phyloP scores from a whole-genome alignment of 768 basidiomycete genomes.

The Collybia mongolica region DNA sequence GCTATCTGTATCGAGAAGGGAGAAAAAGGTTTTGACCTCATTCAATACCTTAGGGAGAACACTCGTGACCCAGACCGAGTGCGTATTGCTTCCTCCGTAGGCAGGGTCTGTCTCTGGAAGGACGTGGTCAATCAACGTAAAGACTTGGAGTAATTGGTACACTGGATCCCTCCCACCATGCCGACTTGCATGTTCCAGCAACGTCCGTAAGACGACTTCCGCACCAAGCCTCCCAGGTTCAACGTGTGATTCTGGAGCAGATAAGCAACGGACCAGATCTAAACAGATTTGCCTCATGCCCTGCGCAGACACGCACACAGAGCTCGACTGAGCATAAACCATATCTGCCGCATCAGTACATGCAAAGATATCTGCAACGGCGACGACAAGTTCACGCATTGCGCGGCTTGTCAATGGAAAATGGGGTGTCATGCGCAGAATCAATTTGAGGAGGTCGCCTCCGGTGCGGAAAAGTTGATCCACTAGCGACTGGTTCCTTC shows the following conservation, averaged over 20 bases:
- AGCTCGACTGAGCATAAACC: slow-evolving; percentile 35
- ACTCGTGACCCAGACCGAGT: slow-evolving; percentile 45
- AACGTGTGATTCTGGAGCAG: slow-evolving; percentile 24
- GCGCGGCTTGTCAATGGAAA: slow-evolving; percentile 53
- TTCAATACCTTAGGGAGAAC: slow-evolving; percentile 58
- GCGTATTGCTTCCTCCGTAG: slow-evolving; percentile 26
- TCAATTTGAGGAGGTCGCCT: slow-evolving; percentile 52
- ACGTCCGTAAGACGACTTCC: slow-evolving; percentile 51
- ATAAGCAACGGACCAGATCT: slow-evolving; percentile 43
- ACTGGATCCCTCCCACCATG: slow-evolving; percentile 51
- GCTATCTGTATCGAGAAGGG: slow-evolving; percentile 52
- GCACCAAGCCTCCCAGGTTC: slow-evolving; percentile 39
- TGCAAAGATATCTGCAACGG: slow-evolving; percentile 53
- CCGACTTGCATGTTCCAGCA: slow-evolving; percentile 49
- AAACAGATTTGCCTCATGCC: slow-evolving; percentile 50
- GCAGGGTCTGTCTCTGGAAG: slow-evolving; percentile 37
- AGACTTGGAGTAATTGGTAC: slow-evolving; percentile 53
- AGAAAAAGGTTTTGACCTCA: slow-evolving; percentile 57
- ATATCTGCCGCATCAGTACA: slow-evolving; percentile 48
- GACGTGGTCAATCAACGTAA: slow-evolving; percentile 54
- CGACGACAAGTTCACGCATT: slow-evolving; percentile 39
- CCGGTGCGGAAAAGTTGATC: slow-evolving; percentile 56
- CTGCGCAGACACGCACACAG: slow-evolving; percentile 40
- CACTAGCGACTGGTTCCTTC: slow-evolving; percentile 40
- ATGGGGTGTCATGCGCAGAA: slow-evolving; percentile 41